Percentiles rank a stretch among this genome's conserved stretches.
These are phyloP conservation scores for Ambrosiella xylebori DNA, from an alignment of 2,329 filamentous ascomycete genomes.

Conservation along the genomic window DNA sequence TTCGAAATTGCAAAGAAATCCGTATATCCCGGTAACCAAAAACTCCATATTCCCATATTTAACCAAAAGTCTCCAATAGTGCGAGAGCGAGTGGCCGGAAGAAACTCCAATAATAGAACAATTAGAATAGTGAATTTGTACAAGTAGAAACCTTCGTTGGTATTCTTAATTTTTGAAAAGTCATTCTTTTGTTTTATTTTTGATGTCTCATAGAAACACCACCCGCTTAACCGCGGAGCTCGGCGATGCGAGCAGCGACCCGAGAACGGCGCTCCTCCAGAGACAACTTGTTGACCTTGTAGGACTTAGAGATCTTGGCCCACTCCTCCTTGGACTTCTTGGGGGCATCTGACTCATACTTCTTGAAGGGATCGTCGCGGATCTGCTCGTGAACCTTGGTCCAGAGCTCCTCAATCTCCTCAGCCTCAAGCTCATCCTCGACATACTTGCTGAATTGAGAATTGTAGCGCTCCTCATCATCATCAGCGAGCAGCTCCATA, in stretches of 20 bases:
- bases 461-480: slow-evolving; percentile 99
- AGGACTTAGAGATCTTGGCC: slow-evolving; percentile 92
- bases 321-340: slow-evolving; percentile 97
- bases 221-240: slow-evolving; percentile 34
- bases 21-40: background rate
- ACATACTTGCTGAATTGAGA: slow-evolving; percentile 96
- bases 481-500: slow-evolving; percentile 99
- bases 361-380: slow-evolving; percentile 96
- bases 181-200: slow-evolving; percentile 12
- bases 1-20: background rate
- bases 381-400: slow-evolving; percentile 87
- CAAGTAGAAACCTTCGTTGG: background rate
- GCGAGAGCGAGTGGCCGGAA: background rate
- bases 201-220: slow-evolving; percentile 2
- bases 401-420: slow-evolving; percentile 94
- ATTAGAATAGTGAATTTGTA: background rate
- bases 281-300: slow-evolving; percentile 57
- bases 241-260: slow-evolving; percentile 81
- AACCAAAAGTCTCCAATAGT: background rate
- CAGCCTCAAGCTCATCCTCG: slow-evolving; percentile 89
- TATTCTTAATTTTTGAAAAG: slow-evolving; percentile 1
- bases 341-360: slow-evolving; percentile 52
- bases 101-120: background rate
- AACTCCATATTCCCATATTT: background rate
- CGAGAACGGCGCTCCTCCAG: slow-evolving; percentile 68